Conservation (phyloP, 176 grass and related monocot species). For the Oryza coarctata region DNA sequence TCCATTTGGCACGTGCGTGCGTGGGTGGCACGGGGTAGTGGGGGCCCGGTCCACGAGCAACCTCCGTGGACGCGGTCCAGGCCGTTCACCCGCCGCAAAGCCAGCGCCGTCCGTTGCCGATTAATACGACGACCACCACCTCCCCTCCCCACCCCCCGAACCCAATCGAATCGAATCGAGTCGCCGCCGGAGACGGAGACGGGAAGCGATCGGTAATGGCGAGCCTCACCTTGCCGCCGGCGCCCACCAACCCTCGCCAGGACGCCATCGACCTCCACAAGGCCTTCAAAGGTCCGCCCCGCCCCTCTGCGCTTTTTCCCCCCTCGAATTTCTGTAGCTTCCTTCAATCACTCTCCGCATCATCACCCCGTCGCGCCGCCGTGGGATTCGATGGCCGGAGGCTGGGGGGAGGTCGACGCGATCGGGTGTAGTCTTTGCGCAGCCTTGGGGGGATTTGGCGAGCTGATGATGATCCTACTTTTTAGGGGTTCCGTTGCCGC, state of each 20-base stretch:
- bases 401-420: background rate
- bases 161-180: slow-evolving; percentile 43
- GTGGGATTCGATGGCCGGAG: background rate
- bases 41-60: no score
- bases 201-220: slow-evolving; percentile 54
- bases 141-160: background rate
- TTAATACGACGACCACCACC: background rate
- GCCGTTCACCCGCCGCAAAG: background rate
- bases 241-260: slow-evolving; percentile 62
- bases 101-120: background rate
- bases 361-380: background rate
- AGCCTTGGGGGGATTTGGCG: no score
- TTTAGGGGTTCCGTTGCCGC: no score
- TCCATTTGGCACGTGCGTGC: background rate
- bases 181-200: slow-evolving; percentile 4
- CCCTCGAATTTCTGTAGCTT: no score
- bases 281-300: slow-evolving; percentile 87
- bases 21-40: no score
- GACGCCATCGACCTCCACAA: slow-evolving; percentile 99
- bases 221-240: slow-evolving; percentile 73
- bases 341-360: background rate
- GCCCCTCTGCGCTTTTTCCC: background rate
- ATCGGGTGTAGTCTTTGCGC: background rate
- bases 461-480: no score
- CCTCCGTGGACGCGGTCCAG: slow-evolving; percentile 33